Evolutionary conservation across 2,329 filamentous ascomycete species (phyloP).

Genomic region (Pseudopyricularia javanii): DNA sequence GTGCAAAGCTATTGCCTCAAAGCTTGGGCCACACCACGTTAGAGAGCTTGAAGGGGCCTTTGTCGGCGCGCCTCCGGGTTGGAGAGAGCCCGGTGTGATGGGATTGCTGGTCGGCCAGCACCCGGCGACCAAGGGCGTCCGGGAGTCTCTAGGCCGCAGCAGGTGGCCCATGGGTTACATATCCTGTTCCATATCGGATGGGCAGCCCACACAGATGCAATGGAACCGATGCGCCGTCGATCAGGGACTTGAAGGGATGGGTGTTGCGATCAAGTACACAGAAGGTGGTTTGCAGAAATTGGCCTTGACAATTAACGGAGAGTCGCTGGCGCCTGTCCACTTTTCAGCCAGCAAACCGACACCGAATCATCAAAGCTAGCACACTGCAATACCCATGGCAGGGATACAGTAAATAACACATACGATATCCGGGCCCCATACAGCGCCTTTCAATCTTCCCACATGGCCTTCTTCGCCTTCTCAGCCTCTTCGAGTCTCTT

Average conservation of each 20-base stretch:
- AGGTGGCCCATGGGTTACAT: slow-evolving; percentile 61
- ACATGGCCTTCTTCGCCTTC: slow-evolving; percentile 70
- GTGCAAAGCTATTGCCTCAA: slow-evolving; percentile 52
- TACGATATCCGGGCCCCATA: too few species aligned
- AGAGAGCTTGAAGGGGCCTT: slow-evolving; percentile 76
- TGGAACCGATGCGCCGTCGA: slow-evolving; percentile 58
- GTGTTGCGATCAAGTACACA: slow-evolving; percentile 32
- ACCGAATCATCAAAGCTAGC: background rate
- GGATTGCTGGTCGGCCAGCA: slow-evolving; percentile 59
- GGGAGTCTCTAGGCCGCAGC: slow-evolving; percentile 57
- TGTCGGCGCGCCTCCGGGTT: slow-evolving; percentile 58
- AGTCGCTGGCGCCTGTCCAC: slow-evolving; percentile 13
- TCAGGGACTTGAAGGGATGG: slow-evolving; percentile 48
- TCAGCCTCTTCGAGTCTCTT: slow-evolving; percentile 53
- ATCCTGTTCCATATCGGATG: slow-evolving; percentile 41
- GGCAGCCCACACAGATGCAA: slow-evolving; percentile 52
- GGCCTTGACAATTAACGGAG: slow-evolving; percentile 39
- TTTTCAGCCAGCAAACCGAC: background rate
- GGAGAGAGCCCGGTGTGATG: slow-evolving; percentile 52
- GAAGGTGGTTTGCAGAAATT: slow-evolving; percentile 24
- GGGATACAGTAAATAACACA: background rate
- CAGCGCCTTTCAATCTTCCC: slow-evolving; percentile 51
- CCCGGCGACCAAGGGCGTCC: slow-evolving; percentile 65
- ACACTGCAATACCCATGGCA: background rate
- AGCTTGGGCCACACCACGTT: slow-evolving; percentile 44